Conservation (phyloP, 1,284 basidiomycete species). For the Apiotrichum montevideense region DNA sequence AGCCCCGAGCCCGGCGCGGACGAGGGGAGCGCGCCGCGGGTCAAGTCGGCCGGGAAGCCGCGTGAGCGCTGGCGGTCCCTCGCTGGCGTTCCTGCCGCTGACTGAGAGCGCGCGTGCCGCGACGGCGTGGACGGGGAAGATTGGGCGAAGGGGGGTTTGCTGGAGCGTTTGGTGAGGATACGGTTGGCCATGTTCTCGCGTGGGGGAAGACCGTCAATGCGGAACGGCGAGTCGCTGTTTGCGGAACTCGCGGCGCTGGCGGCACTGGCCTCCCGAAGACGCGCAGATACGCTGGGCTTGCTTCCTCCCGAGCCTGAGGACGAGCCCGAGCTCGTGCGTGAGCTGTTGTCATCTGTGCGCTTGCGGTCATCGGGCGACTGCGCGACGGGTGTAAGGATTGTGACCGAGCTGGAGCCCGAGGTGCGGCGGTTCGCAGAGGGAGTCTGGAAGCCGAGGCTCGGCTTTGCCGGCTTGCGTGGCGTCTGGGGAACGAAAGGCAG, state of each 20-base stretch:
- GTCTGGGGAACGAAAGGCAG: slow-evolving; percentile 41
- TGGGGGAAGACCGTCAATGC: no score
- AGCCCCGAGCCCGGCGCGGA: background rate
- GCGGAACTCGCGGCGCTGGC: no score
- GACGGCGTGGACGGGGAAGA: background rate
- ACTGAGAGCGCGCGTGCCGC: slow-evolving; percentile 34
- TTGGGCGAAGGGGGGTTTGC: slow-evolving; percentile 16
- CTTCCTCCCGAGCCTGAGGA: no score
- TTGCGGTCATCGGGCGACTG: slow-evolving; percentile 20
- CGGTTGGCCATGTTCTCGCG: background rate
- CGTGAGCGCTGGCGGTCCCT: slow-evolving; percentile 1
- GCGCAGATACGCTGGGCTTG: no score
- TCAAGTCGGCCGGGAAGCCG: slow-evolving; percentile 38
- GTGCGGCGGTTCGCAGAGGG: slow-evolving; percentile 25
- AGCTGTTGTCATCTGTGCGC: background rate
- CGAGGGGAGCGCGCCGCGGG: slow-evolving; percentile 28
- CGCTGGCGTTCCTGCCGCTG: slow-evolving; percentile 8
- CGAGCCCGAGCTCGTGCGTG: slow-evolving; percentile 1
- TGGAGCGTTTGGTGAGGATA: slow-evolving; percentile 9
- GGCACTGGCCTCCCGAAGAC: background rate
- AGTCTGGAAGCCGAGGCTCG: slow-evolving; percentile 37
- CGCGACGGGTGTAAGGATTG: slow-evolving; percentile 23
- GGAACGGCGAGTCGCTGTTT: no score
- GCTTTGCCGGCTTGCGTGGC: slow-evolving; percentile 34
- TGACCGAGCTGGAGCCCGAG: slow-evolving; percentile 21